Conservation (phyloP, 495 filamentous ascomycete genomes). For the Penicillium lividum region DNA sequence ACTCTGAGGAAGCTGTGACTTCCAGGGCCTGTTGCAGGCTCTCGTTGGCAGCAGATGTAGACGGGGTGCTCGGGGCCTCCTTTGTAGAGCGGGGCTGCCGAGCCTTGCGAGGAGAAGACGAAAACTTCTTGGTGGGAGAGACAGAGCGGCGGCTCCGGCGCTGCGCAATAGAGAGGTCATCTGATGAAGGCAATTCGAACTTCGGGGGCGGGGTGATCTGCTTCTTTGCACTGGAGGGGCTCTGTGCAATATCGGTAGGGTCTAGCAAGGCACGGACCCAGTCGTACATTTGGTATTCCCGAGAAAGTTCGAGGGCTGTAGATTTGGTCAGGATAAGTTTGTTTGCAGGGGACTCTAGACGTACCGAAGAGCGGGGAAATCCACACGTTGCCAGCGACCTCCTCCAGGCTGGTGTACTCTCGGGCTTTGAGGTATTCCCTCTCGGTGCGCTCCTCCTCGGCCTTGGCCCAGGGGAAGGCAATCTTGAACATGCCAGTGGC, state of each 20-base stretch:
- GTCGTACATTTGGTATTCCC: conserved; percentile 76
- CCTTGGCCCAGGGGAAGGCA: conserved; percentile 88
- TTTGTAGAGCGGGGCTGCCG: conserved; percentile 60
- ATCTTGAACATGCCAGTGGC: conserved; percentile 99
- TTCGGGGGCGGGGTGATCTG: conserved; percentile 70
- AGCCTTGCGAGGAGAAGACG: conserved; percentile 70
- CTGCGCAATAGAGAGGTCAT: conserved; percentile 38
- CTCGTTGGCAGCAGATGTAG: conserved; percentile 50
- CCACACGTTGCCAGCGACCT: conserved; percentile 97
- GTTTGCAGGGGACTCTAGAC: conserved; percentile 15
- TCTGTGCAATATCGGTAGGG: conserved; percentile 64
- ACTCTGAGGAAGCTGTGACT: conserved; percentile 40
- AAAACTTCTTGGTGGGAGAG: conserved; percentile 59
- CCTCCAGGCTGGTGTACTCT: conserved; percentile 75
- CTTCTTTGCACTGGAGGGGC: conserved; percentile 59
- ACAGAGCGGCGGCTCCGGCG: conserved; percentile 54
- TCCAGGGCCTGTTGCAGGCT: conserved; percentile 53
- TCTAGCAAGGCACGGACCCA: conserved; percentile 93
- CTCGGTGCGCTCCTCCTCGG: conserved; percentile 81
- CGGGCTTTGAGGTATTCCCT: conserved; percentile 81
- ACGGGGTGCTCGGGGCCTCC: conserved; percentile 44
- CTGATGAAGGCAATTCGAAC: conserved; percentile 52
- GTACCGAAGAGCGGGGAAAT: conserved; percentile 79
- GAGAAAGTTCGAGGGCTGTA: conserved; percentile 76
- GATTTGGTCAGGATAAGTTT: not conserved